Evolutionary conservation across 108 stramenopile genomes (phyloP).

Genomic region (Epithemia pelagica): DNA sequence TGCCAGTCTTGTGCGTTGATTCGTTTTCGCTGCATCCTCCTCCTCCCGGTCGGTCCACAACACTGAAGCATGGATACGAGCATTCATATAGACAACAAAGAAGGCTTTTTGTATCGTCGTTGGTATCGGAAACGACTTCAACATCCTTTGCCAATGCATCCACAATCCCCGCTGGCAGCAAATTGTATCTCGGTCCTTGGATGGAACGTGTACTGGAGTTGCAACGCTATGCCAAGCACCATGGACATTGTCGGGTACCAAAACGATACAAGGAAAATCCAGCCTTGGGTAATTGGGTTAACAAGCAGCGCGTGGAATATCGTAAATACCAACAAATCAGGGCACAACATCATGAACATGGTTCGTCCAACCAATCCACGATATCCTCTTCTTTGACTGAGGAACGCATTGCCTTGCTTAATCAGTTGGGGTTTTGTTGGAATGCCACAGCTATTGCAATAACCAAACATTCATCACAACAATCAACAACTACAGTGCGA

Average conservation of each 20-base stretch:
- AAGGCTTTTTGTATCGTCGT: no score
- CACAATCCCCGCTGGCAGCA: no score
- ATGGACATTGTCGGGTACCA: constrained; percentile 48
- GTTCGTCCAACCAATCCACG: no score
- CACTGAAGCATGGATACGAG: no score
- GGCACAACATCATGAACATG: no score
- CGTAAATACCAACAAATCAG: constrained; percentile 23
- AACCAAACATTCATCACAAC: background rate
- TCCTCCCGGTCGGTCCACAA: no score
- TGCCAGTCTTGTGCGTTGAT: no score
- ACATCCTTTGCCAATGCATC: no score
- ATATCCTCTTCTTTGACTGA: constrained; percentile 23
- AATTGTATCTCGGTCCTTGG: constrained; percentile 13
- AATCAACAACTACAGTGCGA: background rate
- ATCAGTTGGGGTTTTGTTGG: constrained; percentile 40
- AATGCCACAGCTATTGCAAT: constrained; percentile 12
- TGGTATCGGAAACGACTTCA: no score
- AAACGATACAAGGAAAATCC: constrained; percentile 50
- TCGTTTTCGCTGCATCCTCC: no score
- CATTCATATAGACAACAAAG: no score
- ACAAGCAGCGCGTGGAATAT: constrained; percentile 51
- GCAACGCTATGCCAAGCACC: constrained; percentile 21
- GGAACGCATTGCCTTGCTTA: constrained; percentile 35
- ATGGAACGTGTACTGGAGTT: constrained; percentile 26
- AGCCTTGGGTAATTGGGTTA: constrained; percentile 54